Evolutionary conservation across 2,329 filamentous ascomycete species (phyloP), one percentile per base, ranked within the genome.

Genomic region (Aspergillus cejpii): DNA sequence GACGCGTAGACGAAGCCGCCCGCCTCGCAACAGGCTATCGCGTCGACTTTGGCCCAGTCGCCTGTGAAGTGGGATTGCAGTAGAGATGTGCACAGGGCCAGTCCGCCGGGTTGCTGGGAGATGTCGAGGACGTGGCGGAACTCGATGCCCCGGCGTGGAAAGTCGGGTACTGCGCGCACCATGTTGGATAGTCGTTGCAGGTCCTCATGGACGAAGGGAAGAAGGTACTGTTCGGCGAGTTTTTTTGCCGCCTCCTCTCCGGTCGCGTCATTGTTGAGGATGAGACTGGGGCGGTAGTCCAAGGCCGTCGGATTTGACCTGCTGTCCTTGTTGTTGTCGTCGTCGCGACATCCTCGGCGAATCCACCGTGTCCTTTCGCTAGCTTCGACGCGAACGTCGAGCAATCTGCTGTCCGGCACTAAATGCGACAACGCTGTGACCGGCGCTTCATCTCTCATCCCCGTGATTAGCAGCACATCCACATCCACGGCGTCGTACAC

Each of bases 41-140:
- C 66, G 43, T 68, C 59, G 17, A 80, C 51, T 37, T 67, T 61
- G 2, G 50, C 21, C 78, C 76, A 81, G 48, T 73, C 58, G 19
- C 70, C 69, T 0, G 41, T 33, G 50, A 77, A 77, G 42, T 72
- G 69, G 3, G 50, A 51, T 57, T 69, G 59, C 6, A 83, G 57
- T 27, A 83, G 62, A 52, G 68, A 70, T 1, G 69, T 69, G 61
- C 76, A 80, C 5, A 81, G 56, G 4, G 50, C 38, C 20, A 83
- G 57, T 4, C 79, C 79, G 37, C 67, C 69, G 0, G 64, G 69
- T 37, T 74, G 70, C 58, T 81, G 71, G 20, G 67, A 50, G 46
- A 83, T 78, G 53, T 66, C 66, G 37, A 84, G 74, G 1, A 83
- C 70, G 47, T 83, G 77, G 39, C 72, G 77, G 57, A 83, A 83